Evolutionary conservation across 352 stramenopile genomes (phyloP).

Genomic region (Phytophthora cactorum): DNA sequence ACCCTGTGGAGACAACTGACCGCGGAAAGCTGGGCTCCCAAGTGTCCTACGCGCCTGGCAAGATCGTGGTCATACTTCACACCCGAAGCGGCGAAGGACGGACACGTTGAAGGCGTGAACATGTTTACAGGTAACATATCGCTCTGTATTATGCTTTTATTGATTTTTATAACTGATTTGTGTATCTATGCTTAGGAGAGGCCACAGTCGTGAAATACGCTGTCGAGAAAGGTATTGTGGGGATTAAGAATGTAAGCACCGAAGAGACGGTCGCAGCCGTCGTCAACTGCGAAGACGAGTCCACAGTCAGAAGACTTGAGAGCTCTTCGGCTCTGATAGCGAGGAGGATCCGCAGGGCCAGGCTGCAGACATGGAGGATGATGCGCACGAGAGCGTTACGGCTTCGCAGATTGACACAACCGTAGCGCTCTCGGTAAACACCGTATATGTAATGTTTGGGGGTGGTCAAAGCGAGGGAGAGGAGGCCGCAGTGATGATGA

Average conservation of each 20-base stretch:
- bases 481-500: too few species aligned
- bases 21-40: not conserved
- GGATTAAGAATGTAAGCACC: too few species aligned
- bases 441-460: not conserved
- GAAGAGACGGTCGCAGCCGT: too few species aligned
- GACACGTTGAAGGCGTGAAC: not conserved
- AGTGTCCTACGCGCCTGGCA: not conserved
- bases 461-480: too few species aligned
- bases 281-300: too few species aligned
- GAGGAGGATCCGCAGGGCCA: too few species aligned
- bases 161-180: not conserved
- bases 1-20: too few species aligned
- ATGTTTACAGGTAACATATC: not conserved
- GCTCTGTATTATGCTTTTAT: not conserved
- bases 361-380: too few species aligned
- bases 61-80: not conserved
- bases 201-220: not conserved
- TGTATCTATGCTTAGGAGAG: not conserved
- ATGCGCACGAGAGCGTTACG: not conserved
- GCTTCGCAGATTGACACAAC: not conserved
- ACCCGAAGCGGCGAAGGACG: not conserved
- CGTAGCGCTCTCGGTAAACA: not conserved
- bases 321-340: too few species aligned
- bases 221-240: not conserved
- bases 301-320: too few species aligned